phyloP scores from a whole-genome alignment of 345 rosid species.

The Gossypium turneri region DNA sequence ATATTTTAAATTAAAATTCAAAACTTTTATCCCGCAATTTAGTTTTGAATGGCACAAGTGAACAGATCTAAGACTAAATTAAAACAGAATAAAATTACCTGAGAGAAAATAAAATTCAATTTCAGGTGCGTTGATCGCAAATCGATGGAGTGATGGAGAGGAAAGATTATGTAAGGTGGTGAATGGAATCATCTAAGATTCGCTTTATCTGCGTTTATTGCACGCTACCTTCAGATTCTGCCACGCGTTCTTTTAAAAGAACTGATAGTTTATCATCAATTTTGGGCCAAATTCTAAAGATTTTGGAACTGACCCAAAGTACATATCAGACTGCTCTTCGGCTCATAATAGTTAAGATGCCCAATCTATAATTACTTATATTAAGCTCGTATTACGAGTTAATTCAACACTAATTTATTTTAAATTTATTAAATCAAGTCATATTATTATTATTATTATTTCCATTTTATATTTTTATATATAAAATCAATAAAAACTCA shows the following conservation, averaged over 20 bases:
- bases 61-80: not conserved
- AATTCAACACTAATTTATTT: too few relatives aligned
- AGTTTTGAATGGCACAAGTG: not conserved
- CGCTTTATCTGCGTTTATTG: not conserved
- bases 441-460: too few relatives aligned
- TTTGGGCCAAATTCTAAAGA: not conserved
- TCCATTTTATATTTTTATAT: too few relatives aligned
- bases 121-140: not conserved
- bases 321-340: not conserved
- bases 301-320: not conserved
- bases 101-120: not conserved
- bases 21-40: not conserved
- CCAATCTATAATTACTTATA: not conserved
- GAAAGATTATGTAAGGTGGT: not conserved
- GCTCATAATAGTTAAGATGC: not conserved
- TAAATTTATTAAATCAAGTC: too few relatives aligned
- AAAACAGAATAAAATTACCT: not conserved
- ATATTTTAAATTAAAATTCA: not conserved
- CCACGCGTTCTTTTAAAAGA: not conserved
- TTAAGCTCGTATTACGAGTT: too few relatives aligned
- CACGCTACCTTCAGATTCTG: not conserved
- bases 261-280: too few relatives aligned
- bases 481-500: too few relatives aligned
- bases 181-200: slow-evolving; percentile 8
- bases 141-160: not conserved